Evolutionary conservation across 495 filamentous ascomycete genomes (phyloP).

Genomic region (Choiromyces venosus): DNA sequence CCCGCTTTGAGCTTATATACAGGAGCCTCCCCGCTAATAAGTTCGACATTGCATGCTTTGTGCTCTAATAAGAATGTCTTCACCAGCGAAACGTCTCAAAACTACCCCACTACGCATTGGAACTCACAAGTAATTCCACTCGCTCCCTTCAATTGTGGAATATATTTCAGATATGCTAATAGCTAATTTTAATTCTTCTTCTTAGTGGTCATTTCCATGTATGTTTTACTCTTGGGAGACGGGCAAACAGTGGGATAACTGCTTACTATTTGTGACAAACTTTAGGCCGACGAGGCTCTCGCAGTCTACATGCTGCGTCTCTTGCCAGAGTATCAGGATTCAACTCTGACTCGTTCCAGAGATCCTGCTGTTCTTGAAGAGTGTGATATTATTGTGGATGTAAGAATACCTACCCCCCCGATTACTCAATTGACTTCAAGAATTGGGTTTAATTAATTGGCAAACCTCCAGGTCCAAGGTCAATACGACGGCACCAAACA

Average conservation of each 20-base stretch:
- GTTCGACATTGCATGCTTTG: conserved; percentile 10
- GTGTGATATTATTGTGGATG: conserved; percentile 94
- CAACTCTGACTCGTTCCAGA: conserved; percentile 76
- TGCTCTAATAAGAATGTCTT: conserved; percentile 26
- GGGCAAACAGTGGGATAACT: conserved; percentile 5
- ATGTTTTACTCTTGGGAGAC: neutral
- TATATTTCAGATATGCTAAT: conserved; percentile 1
- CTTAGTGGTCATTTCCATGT: conserved; percentile 81
- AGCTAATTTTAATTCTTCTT: conserved; percentile 12
- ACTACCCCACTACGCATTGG: conserved; percentile 62
- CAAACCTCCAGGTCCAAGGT: conserved; percentile 46
- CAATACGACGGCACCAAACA: conserved; percentile 77
- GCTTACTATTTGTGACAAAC: neutral
- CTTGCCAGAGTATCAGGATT: conserved; percentile 70
- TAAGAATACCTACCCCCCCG: conserved; percentile 49
- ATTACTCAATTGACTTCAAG: neutral
- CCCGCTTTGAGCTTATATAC: neutral
- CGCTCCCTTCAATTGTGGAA: neutral
- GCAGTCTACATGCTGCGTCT: conserved; percentile 92
- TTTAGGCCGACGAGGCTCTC: conserved; percentile 84
- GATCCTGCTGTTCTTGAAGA: conserved; percentile 69
- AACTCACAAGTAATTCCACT: conserved; percentile 64
- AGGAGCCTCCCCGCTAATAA: neutral
- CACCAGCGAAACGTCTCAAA: conserved; percentile 66
- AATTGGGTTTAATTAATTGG: neutral